Evolutionary conservation across 2,329 filamentous ascomycete species (phyloP).

Genomic region (Dactylellina parvicollis): DNA sequence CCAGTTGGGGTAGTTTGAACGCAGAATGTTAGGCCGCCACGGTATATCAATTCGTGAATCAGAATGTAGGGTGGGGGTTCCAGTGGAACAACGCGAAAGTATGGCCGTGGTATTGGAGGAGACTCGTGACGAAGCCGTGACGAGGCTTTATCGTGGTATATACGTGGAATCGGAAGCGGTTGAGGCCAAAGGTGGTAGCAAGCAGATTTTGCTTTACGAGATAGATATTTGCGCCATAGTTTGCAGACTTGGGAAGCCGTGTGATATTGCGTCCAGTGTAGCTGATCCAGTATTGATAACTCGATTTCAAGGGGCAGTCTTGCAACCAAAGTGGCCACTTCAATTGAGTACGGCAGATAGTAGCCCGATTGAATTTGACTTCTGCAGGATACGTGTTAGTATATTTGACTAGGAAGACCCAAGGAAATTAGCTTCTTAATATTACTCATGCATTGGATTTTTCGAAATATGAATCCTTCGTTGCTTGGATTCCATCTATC

Average conservation of each 20-base stretch:
- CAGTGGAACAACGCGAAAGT: slow-evolving; percentile 4
- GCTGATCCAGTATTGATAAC: slow-evolving; percentile 33
- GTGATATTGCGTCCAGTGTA: slow-evolving; percentile 45
- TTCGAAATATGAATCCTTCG: too few relatives aligned
- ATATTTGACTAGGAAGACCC: too few relatives aligned
- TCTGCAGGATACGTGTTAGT: too few relatives aligned
- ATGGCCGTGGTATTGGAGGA: slow-evolving; percentile 11
- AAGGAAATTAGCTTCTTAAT: too few relatives aligned
- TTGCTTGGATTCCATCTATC: too few relatives aligned
- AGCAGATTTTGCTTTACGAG: slow-evolving; percentile 24
- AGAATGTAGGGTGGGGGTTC: slow-evolving; percentile 14
- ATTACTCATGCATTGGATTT: too few relatives aligned
- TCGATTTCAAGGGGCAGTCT: slow-evolving; percentile 39
- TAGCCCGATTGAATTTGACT: too few relatives aligned
- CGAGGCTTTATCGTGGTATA: slow-evolving; percentile 3
- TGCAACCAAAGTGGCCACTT: neutral
- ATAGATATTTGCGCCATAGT: slow-evolving; percentile 30
- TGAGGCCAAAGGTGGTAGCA: slow-evolving; percentile 34
- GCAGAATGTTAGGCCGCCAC: slow-evolving; percentile 33
- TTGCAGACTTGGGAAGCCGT: slow-evolving; percentile 40
- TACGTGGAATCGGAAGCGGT: neutral
- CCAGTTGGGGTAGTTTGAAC: slow-evolving; percentile 29
- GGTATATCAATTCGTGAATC: slow-evolving; percentile 36
- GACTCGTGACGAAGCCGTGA: slow-evolving; percentile 1
- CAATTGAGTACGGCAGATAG: neutral